Conservation (phyloP, 1,284 basidiomycete species). For the Irpex lacteus region DNA sequence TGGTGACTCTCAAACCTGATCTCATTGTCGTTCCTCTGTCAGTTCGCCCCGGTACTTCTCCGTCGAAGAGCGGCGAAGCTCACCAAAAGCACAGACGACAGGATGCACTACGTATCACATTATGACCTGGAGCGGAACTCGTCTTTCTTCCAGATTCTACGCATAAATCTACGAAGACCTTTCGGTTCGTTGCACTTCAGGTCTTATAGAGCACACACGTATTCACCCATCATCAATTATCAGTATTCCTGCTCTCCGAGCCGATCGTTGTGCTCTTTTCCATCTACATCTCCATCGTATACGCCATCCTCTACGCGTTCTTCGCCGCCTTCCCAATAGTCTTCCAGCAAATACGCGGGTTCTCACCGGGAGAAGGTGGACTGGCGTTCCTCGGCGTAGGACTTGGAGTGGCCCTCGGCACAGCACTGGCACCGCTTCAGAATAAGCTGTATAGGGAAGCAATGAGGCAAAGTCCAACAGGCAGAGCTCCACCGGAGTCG, state of each 20-base stretch:
- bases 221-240: background rate
- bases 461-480: slow-evolving; percentile 46
- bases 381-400: slow-evolving; percentile 68
- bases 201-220: background rate
- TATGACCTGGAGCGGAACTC: slow-evolving; percentile 50
- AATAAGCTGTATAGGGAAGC: slow-evolving; percentile 55
- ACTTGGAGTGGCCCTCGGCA: slow-evolving; percentile 53
- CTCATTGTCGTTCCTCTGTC: background rate
- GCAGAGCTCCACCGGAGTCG: slow-evolving; percentile 61
- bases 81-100: slow-evolving; percentile 41
- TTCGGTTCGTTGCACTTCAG: slow-evolving; percentile 41
- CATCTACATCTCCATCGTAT: slow-evolving; percentile 67
- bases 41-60: slow-evolving; percentile 70
- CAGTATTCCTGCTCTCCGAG: slow-evolving; percentile 54
- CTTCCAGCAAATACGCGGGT: slow-evolving; percentile 57
- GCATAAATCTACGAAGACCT: slow-evolving; percentile 53
- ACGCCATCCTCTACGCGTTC: slow-evolving; percentile 56
- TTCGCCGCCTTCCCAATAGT: slow-evolving; percentile 64
- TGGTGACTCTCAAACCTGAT: background rate
- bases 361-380: slow-evolving; percentile 57
- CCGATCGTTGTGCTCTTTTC: slow-evolving; percentile 67
- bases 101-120: slow-evolving; percentile 47
- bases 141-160: slow-evolving; percentile 38
- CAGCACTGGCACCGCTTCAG: slow-evolving; percentile 50
- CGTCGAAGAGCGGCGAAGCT: slow-evolving; percentile 54